Base-by-base conservation (phyloP, 2,329 filamentous ascomycete species). In the Sclerotinia minor region DNA sequence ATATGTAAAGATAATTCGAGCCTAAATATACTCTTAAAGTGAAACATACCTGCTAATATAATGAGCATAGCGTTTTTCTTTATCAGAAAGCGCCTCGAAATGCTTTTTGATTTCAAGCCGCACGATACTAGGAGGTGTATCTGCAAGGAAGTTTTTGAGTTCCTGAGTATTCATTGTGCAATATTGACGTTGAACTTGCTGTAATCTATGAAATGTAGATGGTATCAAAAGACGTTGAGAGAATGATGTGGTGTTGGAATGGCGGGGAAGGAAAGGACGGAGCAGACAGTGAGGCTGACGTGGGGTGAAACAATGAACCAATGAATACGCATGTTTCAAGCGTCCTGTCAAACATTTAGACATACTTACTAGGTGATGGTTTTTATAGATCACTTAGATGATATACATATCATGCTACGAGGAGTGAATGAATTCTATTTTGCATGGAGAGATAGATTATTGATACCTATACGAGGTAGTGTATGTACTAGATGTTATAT, bases 51-150 rank as follows among this genome's bases (percentile, higher is more conserved):
- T 87, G 85, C 89, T 92, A 77, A 96, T 92, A 77, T 89, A 93
- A 80, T 97, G 94, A 71, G 94, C 91, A 83, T 97, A 97, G 77
- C 91, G 89, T 82, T 94, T 93, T 81, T 96, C 87, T 77, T 90
- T 83, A 75, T 91, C 86, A 65, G 81, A 84, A 70, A 95, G 80
- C 47, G 88, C 87, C 67, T 94, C 90, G 75, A 98, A 99, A 80
- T 98, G 94, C 77, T 92, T 91, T 81, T 92, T 92, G 78, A 98
- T 95, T 78, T 92, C 89, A 61, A 99, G 86, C 59, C 89, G 88
- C 69, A 97, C 94, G 67, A 97, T 87, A 60, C 89, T 91, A 0
- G 95, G 95, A 57, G 95, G 95, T 71, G 90, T 89, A 79, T 99
- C 95, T 58, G 95, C 94, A 70, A 96, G 85, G 79, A 96, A 97